Evolutionary conservation across 2,329 filamentous ascomycete species (phyloP), one percentile per base, ranked within the genome.

Genomic region (Chalara sp.): DNA sequence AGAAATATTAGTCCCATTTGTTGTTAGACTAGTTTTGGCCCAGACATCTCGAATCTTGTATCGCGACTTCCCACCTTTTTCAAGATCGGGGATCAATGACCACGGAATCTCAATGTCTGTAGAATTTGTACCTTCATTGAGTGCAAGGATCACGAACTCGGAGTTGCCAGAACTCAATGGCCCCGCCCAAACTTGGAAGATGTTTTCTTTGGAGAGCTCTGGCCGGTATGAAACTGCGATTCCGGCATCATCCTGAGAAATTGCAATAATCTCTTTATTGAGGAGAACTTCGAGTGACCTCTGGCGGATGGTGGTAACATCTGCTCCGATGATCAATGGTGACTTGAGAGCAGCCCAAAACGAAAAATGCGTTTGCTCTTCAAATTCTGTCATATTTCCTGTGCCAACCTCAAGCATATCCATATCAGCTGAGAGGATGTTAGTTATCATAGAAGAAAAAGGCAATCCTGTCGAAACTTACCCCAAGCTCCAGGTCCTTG

Each of bases 281-380:
- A 59, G 59, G 5, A 68, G 56, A 12, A 67, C 66, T 6, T 55
- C 57, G 28, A 68, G 54, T 10, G 65, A 62, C 10, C 60, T 53
- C 10, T 54, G 53, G 11, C 48, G 52, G 12, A 68, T 65, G 6
- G 59, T 65, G 1, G 57, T 57, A 5, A 72, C 56, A 35, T 70
- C 66, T 1, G 68, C 67, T 6, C 71, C 68, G 45, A 73, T 69
- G 32, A 73, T 69, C 4, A 74, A 61, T 10, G 72, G 71, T 0
- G 69, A 71, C 55, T 73, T 74, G 44, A 73, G 66, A 46, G 72
- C 70, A 1, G 71, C 68, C 71, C 71, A 74, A 57, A 74, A 69
- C 28, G 70, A 63, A 45, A 74, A 72, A 54, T 74, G 72, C 28
- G 70, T 69, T 48, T 67, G 65, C 58, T 72, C 67, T 58, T 72